Conservation (phyloP, 345 rosid genomes). For the Aethionema arabicum region DNA sequence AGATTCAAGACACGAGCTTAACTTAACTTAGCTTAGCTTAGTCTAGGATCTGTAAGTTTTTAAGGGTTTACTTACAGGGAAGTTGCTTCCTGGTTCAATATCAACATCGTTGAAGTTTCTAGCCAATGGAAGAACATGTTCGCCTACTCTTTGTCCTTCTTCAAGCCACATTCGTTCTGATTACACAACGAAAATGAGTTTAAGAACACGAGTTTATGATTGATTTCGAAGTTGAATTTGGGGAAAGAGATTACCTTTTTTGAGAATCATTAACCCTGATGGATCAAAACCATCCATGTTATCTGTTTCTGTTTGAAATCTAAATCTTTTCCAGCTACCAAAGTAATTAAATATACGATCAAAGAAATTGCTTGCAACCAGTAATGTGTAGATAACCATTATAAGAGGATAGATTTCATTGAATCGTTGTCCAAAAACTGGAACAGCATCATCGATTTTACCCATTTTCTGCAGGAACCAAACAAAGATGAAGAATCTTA, state of each 20-base stretch:
- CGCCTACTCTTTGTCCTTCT: conserved; percentile 82
- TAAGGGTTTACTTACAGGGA: conserved; percentile 41
- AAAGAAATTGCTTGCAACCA: conserved; percentile 94
- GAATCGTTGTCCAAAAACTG: conserved; percentile 78
- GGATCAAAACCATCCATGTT: conserved; percentile 93
- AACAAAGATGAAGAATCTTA: conserved; percentile 20
- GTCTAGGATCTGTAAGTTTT: background rate
- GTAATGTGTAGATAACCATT: conserved; percentile 88
- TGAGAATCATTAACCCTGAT: conserved; percentile 85
- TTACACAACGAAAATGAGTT: background rate
- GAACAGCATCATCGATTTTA: conserved; percentile 77
- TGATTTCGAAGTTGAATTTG: background rate
- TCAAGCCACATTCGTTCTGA: conserved; percentile 88
- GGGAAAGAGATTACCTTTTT: conserved; percentile 53
- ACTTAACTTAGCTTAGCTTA: too few relatives aligned
- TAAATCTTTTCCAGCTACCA: conserved; percentile 92
- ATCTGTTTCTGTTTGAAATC: conserved; percentile 79
- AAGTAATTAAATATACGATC: conserved; percentile 81
- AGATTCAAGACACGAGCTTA: too few relatives aligned
- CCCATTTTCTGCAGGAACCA: conserved; percentile 89
- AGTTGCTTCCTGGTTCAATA: conserved; percentile 56
- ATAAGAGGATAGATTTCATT: conserved; percentile 95
- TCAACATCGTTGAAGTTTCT: conserved; percentile 78
- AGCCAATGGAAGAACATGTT: conserved; percentile 87
- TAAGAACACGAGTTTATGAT: background rate